Evolutionary conservation across 176 grass and related monocot species (phyloP), one percentile per base, ranked within the genome.

Genomic region (Coix lacrymajobi): DNA sequence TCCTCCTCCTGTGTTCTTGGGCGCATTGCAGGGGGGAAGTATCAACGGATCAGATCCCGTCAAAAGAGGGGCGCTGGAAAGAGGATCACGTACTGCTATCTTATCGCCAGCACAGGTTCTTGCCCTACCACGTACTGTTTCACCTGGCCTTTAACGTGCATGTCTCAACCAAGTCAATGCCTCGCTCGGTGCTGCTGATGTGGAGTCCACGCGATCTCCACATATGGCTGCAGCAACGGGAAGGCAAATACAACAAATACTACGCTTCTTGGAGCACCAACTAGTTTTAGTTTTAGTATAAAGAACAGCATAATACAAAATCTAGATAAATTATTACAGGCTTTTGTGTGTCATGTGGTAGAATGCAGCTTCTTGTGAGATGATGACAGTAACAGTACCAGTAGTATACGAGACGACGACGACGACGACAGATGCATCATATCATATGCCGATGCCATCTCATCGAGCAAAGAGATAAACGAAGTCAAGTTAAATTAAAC

Each of bases 371-470:
- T 79, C 62, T 37, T 13, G 41, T 33, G 77, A 79, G 77, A n/a
- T 17, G 36, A 46, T 8, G 29, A 52, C 52, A 24, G 7, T 3
- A 13, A 7, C 13, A 60, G 58, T n/a, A n/a, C n/a, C n/a, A n/a
- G n/a, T n/a, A n/a, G n/a, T 4, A 12, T 11, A 66, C 41, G n/a
- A n/a, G n/a, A n/a, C 39, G 24, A 37, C n/a, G 69, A 73, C 52
- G 69, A 36, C 9, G 76, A 9, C 5, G 60, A 52, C 2, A 11
- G 81, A 73, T 11, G 75, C 45, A 45, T 79, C 75, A 46, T 73
- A 45, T 79, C 75, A 46, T 73, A 51, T 49, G 75, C 83, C 80
- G 28, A 36, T 73, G 80, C 67, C 86, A 78, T 26, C 66, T 56
- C 41, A 46, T 39, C 38, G 16, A 31, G 39, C 79, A 62, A 48